A percentile compares a stretch with the other conserved stretches of the same genome.
phyloP scores from a whole-genome alignment of 495 filamentous ascomycete species.

The Parathielavia appendiculata region DNA sequence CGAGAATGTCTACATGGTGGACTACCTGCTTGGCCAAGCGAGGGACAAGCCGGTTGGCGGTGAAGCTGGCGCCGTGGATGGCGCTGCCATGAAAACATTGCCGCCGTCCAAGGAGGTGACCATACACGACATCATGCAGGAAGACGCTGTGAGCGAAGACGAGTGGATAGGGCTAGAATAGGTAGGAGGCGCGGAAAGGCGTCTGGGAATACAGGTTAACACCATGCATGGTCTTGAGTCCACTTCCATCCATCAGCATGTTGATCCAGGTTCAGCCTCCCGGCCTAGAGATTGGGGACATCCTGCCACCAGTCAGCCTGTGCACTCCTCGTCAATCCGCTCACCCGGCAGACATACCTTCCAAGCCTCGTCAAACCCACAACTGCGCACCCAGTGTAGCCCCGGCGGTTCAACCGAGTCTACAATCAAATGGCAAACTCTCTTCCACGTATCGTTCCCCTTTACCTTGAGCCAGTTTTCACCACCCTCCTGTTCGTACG shows the following conservation, averaged over 20 bases:
- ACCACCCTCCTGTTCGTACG: slow-evolving; percentile 36
- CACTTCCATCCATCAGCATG: background rate
- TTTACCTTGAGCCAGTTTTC: slow-evolving; percentile 51
- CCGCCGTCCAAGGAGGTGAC: slow-evolving; percentile 25
- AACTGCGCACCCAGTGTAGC: slow-evolving; percentile 49
- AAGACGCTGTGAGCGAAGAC: slow-evolving; percentile 37
- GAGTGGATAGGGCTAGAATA: slow-evolving; percentile 55
- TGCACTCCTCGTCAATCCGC: background rate
- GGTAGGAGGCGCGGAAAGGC: slow-evolving; percentile 10
- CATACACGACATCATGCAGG: slow-evolving; percentile 32
- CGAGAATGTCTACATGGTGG: slow-evolving; percentile 78
- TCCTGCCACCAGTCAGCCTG: slow-evolving; percentile 13
- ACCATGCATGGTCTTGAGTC: background rate
- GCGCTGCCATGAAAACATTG: slow-evolving; percentile 22
- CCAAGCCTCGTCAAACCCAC: slow-evolving; percentile 58
- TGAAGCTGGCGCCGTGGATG: slow-evolving; percentile 23
- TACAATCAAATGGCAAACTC: slow-evolving; percentile 59
- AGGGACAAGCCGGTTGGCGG: slow-evolving; percentile 11
- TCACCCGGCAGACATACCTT: slow-evolving; percentile 21
- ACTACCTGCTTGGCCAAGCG: slow-evolving; percentile 61
- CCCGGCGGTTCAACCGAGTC: slow-evolving; percentile 49
- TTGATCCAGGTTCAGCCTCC: background rate
- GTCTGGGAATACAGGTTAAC: slow-evolving; percentile 14
- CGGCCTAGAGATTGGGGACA: slow-evolving; percentile 9
- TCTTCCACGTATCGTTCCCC: slow-evolving; percentile 62